Percentiles rank a stretch among this genome's conserved stretches.
phyloP scores from a whole-genome alignment of 2,329 filamentous ascomycete genomes.

The Plenodomus tracheiphilus region DNA sequence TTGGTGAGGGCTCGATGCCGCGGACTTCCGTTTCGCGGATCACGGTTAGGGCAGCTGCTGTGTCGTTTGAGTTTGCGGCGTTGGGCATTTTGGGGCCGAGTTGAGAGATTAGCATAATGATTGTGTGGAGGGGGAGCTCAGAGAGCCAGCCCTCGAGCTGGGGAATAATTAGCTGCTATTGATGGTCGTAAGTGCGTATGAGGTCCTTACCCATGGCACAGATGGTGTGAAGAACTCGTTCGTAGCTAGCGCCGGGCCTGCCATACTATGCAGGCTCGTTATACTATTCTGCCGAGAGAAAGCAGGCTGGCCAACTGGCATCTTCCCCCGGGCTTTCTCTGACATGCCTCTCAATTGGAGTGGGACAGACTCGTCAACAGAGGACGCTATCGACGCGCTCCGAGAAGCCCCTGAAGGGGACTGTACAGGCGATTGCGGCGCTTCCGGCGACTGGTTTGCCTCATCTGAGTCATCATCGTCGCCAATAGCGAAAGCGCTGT shows the following conservation, averaged over 20 bases:
- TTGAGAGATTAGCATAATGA: conserved; percentile 73
- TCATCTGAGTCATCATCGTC: conserved; percentile 76
- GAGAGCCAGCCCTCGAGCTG: conserved; percentile 93
- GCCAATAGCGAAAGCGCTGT: conserved; percentile 83
- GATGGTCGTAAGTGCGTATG: background rate
- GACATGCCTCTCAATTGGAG: conserved; percentile 89
- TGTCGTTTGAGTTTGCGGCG: conserved; percentile 46
- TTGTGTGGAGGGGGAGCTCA: conserved; percentile 84
- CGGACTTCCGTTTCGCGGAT: conserved; percentile 67
- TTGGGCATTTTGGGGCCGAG: conserved; percentile 56
- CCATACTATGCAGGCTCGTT: conserved; percentile 73
- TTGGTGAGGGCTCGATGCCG: conserved; percentile 72
- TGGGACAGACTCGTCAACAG: conserved; percentile 77
- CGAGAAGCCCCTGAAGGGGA: conserved; percentile 52
- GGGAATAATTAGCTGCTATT: conserved; percentile 18
- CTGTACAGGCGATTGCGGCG: conserved; percentile 33
- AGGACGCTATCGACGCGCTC: conserved; percentile 69
- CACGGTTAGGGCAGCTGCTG: conserved; percentile 49
- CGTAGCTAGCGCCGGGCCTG: conserved; percentile 60
- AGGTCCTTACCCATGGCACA: conserved; percentile 65
- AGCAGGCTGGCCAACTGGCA: conserved; percentile 78
- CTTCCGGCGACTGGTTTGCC: conserved; percentile 53
- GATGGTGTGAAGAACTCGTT: conserved; percentile 75
- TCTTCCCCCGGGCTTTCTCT: conserved; percentile 94
- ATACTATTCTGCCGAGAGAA: conserved; percentile 92